phyloP scores from a whole-genome alignment of 306 rosid species.

The Prunus fruticosa region DNA sequence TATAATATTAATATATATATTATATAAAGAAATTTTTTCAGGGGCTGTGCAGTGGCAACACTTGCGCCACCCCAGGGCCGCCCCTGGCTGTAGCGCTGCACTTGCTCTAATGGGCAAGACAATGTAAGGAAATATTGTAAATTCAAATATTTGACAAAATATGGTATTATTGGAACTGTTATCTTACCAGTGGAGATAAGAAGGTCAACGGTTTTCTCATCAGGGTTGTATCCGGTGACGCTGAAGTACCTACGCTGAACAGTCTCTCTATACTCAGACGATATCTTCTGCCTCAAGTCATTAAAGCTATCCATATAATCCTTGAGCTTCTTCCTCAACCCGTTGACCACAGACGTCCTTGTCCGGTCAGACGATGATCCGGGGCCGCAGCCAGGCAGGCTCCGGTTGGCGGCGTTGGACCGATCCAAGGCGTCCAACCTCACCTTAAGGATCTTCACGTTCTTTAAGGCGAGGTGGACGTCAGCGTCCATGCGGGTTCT shows the following conservation, averaged over 20 bases:
- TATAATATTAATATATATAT: too few relatives aligned
- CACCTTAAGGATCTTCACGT: slow-evolving; percentile 72
- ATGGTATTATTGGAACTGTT: not conserved
- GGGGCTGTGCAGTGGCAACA: too few relatives aligned
- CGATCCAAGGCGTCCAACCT: slow-evolving; percentile 76
- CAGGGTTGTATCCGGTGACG: slow-evolving; percentile 93
- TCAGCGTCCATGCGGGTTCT: slow-evolving; percentile 84
- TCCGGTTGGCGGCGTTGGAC: slow-evolving; percentile 72
- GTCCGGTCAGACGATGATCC: slow-evolving; percentile 91
- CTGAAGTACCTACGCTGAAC: slow-evolving; percentile 88
- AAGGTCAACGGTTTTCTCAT: slow-evolving; percentile 76
- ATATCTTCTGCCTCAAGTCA: slow-evolving; percentile 55
- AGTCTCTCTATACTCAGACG: slow-evolving; percentile 79
- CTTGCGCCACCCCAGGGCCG: too few relatives aligned
- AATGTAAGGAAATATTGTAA: not conserved
- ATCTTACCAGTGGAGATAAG: slow-evolving; percentile 79
- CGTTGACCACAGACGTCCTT: slow-evolving; percentile 72
- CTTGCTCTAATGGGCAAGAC: too few relatives aligned
- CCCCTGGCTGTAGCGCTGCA: too few relatives aligned
- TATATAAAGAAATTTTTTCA: too few relatives aligned
- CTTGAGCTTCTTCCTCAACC: slow-evolving; percentile 79
- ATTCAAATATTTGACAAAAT: not conserved
- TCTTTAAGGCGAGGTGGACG: slow-evolving; percentile 65
- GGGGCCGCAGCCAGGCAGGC: slow-evolving; percentile 77
- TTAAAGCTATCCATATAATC: slow-evolving; percentile 83